A percentile compares a stretch with the other conserved stretches of the same genome.
Conservation (phyloP, 495 filamentous ascomycete genomes). For the Talaromyces trachyspermus region DNA sequence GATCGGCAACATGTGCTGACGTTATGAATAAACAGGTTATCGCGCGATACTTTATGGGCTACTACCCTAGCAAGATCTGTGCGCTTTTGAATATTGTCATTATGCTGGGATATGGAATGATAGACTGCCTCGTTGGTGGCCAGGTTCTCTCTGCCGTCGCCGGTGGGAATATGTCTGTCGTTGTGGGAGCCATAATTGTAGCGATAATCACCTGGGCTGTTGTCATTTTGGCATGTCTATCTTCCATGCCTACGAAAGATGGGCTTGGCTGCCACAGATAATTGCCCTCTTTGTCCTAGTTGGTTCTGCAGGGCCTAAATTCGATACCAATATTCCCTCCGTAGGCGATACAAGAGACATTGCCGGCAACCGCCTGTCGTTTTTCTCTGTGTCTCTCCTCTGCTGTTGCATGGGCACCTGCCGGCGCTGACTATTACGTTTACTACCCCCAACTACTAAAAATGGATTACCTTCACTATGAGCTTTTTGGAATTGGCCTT, state of each 20-base stretch:
- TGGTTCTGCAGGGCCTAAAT: conserved; percentile 58
- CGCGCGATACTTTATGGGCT: conserved; percentile 68
- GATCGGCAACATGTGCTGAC: too few species aligned
- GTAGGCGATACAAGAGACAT: conserved; percentile 30
- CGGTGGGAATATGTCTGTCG: conserved; percentile 50
- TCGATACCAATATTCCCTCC: conserved; percentile 46
- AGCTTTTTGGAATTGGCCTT: conserved; percentile 42
- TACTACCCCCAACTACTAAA: conserved; percentile 46
- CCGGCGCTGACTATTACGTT: conserved; percentile 50
- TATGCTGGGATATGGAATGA: conserved; percentile 61
- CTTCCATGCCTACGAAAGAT: conserved; percentile 63
- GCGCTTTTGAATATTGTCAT: conserved; percentile 62
- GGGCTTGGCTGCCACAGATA: conserved; percentile 61
- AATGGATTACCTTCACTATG: conserved; percentile 37
- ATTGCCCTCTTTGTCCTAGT: conserved; percentile 59
- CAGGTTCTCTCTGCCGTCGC: conserved; percentile 52
- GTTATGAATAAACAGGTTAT: conserved; percentile 49
- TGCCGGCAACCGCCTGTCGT: conserved; percentile 53
- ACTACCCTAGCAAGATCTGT: conserved; percentile 65
- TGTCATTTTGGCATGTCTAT: conserved; percentile 68
- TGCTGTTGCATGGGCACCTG: conserved; percentile 45
- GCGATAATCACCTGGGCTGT: conserved; percentile 55
- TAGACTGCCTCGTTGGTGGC: conserved; percentile 49
- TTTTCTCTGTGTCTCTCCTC: conserved; percentile 57
- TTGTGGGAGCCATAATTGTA: conserved; percentile 63